Base-by-base conservation (phyloP, 805 yeast genomes). In the Scheffersomyces ergatensis region DNA sequence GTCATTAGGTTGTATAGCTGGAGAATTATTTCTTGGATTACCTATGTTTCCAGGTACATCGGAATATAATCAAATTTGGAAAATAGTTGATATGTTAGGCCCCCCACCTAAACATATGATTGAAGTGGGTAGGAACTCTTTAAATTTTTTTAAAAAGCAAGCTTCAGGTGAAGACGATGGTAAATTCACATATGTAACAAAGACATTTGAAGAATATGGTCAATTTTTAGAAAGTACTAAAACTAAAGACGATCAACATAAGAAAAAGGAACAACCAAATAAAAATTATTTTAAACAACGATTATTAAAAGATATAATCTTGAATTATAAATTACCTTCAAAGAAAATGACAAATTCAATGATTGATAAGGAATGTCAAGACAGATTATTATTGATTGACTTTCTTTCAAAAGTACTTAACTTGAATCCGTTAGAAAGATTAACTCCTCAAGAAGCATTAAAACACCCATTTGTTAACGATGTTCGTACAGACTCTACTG, bases 401-500 rank as follows among this genome's bases (percentile, higher is more conserved):
- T 88, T 93, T 51, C 70, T 93, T 36, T 63, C 71, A 33, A 95
- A 95, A 19, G 75, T 88, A 8, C 68, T 93, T 46, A 87, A 84
- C 49, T 62, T 89, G 53, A 90, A 92, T 60, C 99, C 99, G 0
- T 74, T 93, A 51, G 96, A 89, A 60, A 78, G 99, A 52, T 85
- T 97, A 85, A 88, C 97, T 0, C 99, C 99, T 11, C 96, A 89
- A 50, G 97, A 93, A 60, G 99, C 98, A 0, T 70, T 83, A 13
- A 70, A 78, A 60, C 99, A 93, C 65, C 97, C 98, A 0, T 93
- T 93, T 60, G 80, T 93, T 15, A 85, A 46, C 35, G 70, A 64
- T 37, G 48, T 51, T 3, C 32, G 32, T 5, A 12, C 32, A n/a
- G 32, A 29, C 5, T n/a, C 32, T 14, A 15, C 18, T 4, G 32